phyloP scores from a whole-genome alignment of 2,329 filamentous ascomycete genomes.

The Cytospora chrysosperma region DNA sequence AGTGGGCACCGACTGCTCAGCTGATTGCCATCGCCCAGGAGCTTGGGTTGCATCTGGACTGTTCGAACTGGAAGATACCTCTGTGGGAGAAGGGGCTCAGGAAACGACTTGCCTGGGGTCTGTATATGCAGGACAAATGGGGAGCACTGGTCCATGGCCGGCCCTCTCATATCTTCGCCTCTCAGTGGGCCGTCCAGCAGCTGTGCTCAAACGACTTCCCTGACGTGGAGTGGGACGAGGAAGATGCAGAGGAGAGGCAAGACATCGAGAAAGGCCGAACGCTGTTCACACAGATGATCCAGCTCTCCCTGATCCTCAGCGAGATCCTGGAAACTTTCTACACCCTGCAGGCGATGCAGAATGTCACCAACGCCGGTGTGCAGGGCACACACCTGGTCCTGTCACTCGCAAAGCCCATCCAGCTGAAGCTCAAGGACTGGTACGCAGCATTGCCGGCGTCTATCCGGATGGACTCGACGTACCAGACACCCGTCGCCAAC shows the following conservation, averaged over 20 bases:
- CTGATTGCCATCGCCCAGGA: conserved; percentile 58
- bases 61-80: conserved; percentile 61
- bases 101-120: conserved; percentile 61
- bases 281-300: conserved; percentile 73
- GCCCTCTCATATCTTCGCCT: conserved; percentile 69
- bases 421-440: conserved; percentile 81
- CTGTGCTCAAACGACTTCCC: conserved; percentile 70
- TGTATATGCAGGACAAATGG: conserved; percentile 72
- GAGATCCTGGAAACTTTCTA: conserved; percentile 84
- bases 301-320: conserved; percentile 71
- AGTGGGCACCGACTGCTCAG: conserved; percentile 51
- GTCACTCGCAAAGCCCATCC: conserved; percentile 75
- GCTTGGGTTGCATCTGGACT: conserved; percentile 60
- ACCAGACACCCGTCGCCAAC: conserved; percentile 37
- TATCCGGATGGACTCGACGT: conserved; percentile 65
- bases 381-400: conserved; percentile 73
- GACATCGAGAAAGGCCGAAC: conserved; percentile 67
- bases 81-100: conserved; percentile 62
- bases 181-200: conserved; percentile 73
- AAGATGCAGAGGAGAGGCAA: conserved; percentile 58
- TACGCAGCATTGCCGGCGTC: conserved; percentile 65
- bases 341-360: conserved; percentile 72
- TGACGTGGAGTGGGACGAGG: conserved; percentile 67
- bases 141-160: conserved; percentile 81
- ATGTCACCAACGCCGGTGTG: conserved; percentile 62